phyloP scores from a whole-genome alignment of 2,329 filamentous ascomycete species.

The Aspergillus tamarii region DNA sequence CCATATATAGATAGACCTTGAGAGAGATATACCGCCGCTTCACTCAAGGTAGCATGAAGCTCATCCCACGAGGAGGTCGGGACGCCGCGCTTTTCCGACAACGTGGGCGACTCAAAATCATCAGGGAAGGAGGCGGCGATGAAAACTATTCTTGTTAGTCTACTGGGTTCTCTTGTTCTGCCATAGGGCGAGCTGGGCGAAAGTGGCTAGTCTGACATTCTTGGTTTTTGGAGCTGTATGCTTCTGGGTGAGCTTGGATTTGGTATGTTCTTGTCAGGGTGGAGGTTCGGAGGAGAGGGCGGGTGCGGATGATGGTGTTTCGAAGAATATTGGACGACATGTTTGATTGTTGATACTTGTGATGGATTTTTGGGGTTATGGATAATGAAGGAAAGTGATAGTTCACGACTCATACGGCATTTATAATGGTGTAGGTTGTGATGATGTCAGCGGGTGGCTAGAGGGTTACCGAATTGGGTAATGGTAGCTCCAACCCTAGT shows the following conservation, averaged over 20 bases:
- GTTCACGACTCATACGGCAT: neutral
- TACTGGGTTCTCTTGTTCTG: neutral
- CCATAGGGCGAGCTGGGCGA: too few species aligned
- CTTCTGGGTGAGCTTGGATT: neutral
- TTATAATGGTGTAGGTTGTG: neutral
- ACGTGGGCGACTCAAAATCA: slow-evolving; percentile 12
- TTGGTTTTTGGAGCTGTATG: neutral
- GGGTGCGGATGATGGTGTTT: neutral
- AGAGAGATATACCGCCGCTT: slow-evolving; percentile 11
- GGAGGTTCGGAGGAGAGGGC: neutral
- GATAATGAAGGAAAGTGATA: neutral
- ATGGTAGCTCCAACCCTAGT: neutral
- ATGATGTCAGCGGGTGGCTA: slow-evolving; percentile 4
- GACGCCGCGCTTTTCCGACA: slow-evolving; percentile 11
- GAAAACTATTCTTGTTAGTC: slow-evolving; percentile 9
- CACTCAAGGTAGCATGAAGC: slow-evolving; percentile 18
- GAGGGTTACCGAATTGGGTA: neutral
- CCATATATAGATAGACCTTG: too few species aligned
- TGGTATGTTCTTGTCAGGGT: neutral
- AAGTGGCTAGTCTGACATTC: neutral
- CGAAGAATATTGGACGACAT: neutral
- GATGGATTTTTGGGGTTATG: neutral
- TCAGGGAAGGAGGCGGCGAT: slow-evolving; percentile 17
- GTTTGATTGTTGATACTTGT: neutral
- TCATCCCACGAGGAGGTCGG: slow-evolving; percentile 16